Conservation (phyloP, 352 stramenopile species). For the Hyaloperonospora brassicae region DNA sequence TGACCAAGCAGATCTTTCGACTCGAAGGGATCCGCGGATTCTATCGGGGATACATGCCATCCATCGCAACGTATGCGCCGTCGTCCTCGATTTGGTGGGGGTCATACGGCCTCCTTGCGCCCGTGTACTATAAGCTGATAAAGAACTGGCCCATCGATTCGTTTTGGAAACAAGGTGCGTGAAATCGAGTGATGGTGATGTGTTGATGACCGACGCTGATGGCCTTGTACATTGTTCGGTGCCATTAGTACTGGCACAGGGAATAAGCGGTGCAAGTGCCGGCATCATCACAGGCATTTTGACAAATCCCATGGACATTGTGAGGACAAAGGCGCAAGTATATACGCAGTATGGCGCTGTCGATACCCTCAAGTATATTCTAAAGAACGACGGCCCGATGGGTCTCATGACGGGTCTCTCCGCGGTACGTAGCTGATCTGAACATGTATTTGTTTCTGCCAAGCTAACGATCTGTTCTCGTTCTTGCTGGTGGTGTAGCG, state of each 20-base stretch:
- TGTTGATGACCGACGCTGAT: background rate
- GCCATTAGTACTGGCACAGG: constrained; percentile 56
- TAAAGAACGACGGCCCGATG: constrained; percentile 58
- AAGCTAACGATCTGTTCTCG: background rate
- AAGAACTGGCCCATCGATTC: constrained; percentile 47
- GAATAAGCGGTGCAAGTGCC: constrained; percentile 61
- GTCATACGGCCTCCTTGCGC: constrained; percentile 75
- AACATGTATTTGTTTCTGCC: background rate
- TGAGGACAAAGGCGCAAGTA: constrained; percentile 76
- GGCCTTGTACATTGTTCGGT: constrained; percentile 3
- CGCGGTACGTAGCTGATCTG: constrained; percentile 38
- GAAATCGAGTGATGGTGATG: background rate
- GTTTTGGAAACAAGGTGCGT: constrained; percentile 77
- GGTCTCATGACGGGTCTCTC: constrained; percentile 78
- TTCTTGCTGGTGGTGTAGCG: constrained; percentile 29
- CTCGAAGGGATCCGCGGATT: constrained; percentile 66
- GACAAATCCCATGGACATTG: constrained; percentile 87
- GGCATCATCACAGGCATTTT: constrained; percentile 73
- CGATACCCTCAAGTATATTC: constrained; percentile 79
- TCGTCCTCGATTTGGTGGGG: constrained; percentile 85
- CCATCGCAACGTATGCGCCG: constrained; percentile 80
- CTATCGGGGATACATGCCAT: constrained; percentile 78
- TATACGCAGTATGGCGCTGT: constrained; percentile 81
- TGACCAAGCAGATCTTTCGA: constrained; percentile 57
- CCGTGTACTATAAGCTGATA: constrained; percentile 60